Conservation (phyloP, 1,284 basidiomycete genomes). For the Sporisorium exsertum region DNA sequence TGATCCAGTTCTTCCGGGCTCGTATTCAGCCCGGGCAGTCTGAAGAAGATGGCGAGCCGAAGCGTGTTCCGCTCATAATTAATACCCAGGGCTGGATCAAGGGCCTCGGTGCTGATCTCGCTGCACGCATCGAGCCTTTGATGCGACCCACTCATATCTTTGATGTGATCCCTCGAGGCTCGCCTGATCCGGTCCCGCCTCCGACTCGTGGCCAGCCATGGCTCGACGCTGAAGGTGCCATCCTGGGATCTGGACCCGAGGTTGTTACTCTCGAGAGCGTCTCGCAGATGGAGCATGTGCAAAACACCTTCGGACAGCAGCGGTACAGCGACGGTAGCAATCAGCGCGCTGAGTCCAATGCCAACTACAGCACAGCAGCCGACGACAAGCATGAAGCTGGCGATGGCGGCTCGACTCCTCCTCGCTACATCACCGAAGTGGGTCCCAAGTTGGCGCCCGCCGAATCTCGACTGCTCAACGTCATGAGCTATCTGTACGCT, state of each 20-base stretch:
- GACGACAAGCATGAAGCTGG: conserved; percentile 21
- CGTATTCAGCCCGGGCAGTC: conserved; percentile 25
- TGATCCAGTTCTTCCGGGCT: conserved; percentile 75
- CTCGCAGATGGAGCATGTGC: conserved; percentile 29
- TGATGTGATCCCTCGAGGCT: conserved; percentile 67
- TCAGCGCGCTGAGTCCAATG: neutral
- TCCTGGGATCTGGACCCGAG: conserved; percentile 28
- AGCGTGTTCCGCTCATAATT: conserved; percentile 79
- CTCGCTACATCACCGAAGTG: conserved; percentile 34
- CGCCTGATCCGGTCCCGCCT: conserved; percentile 11
- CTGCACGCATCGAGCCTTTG: conserved; percentile 77
- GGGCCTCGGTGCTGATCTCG: conserved; percentile 88
- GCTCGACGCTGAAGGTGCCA: conserved; percentile 40
- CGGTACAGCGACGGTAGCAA: conserved; percentile 1
- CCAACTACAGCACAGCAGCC: neutral
- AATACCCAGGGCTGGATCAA: conserved; percentile 98
- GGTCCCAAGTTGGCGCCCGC: conserved; percentile 46
- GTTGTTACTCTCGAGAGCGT: conserved; percentile 40
- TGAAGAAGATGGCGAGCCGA: conserved; percentile 1
- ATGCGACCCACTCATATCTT: conserved; percentile 78
- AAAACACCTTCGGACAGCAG: conserved; percentile 22
- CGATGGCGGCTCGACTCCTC: conserved; percentile 29
- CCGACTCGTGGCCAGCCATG: conserved; percentile 28
- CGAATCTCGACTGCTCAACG: conserved; percentile 48
- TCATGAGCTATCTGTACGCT: conserved; percentile 60